phyloP scores from a whole-genome alignment of 768 basidiomycete genomes.

The Dacryopinax primogenitus region DNA sequence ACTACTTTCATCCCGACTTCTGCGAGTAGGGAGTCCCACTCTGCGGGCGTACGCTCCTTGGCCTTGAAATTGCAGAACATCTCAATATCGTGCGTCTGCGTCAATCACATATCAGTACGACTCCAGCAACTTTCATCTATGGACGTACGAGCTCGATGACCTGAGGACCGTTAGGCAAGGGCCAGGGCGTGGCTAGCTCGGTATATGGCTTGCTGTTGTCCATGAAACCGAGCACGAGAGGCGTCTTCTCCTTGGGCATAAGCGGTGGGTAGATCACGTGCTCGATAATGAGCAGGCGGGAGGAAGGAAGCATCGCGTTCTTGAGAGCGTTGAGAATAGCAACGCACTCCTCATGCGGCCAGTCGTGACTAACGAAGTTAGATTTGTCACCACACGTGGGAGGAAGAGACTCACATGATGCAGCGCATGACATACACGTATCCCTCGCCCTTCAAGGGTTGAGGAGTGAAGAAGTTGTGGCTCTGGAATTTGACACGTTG shows the following conservation, averaged over 20 bases:
- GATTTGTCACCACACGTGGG: too few relatives aligned
- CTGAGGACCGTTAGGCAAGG: not conserved
- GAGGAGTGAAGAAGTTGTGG: slow-evolving; percentile 1
- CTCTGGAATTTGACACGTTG: not conserved
- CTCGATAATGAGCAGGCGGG: slow-evolving; percentile 32
- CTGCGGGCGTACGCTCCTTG: slow-evolving; percentile 34
- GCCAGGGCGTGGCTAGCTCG: not conserved
- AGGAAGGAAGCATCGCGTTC: slow-evolving; percentile 28
- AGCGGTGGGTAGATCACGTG: not conserved
- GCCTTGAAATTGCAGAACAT: slow-evolving; percentile 36
- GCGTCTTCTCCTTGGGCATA: slow-evolving; percentile 26
- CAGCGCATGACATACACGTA: not conserved
- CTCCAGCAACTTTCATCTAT: slow-evolving; percentile 29
- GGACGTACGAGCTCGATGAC: not conserved
- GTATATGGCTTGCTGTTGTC: slow-evolving; percentile 5
- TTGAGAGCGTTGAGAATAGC: slow-evolving; percentile 30
- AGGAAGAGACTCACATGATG: not conserved
- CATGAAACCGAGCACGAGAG: slow-evolving; percentile 26
- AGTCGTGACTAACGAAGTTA: slow-evolving; percentile 39
- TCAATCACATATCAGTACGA: slow-evolving; percentile 39
- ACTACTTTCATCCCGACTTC: slow-evolving; percentile 28
- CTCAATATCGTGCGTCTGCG: slow-evolving; percentile 36
- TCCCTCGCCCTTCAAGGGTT: not conserved
- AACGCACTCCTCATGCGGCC: slow-evolving; percentile 30
- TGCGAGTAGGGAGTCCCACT: slow-evolving; percentile 19